Conservation (phyloP, 306 rosid genomes). For the Begonia fuchsioides region DNA sequence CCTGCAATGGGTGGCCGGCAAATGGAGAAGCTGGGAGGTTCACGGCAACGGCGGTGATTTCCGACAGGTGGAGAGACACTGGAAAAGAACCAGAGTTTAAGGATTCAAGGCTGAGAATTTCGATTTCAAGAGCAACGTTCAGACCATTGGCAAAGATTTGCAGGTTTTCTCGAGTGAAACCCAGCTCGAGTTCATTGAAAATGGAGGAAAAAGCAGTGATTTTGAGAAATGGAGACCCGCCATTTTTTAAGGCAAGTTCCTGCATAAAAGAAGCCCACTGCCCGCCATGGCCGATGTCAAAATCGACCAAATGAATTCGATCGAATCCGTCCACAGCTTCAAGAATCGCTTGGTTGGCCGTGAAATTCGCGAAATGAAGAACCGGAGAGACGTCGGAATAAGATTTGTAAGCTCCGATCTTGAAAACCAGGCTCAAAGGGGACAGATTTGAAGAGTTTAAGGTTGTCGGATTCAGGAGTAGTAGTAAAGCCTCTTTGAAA, state of each 20-base stretch:
- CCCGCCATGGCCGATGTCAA: slow-evolving; percentile 84
- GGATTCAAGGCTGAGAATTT: slow-evolving; percentile 38
- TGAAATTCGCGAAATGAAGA: slow-evolving; percentile 74
- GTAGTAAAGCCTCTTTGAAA: slow-evolving; percentile 71
- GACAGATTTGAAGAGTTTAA: slow-evolving; percentile 28
- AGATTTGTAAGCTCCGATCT: slow-evolving; percentile 75
- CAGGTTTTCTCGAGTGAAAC: slow-evolving; percentile 64
- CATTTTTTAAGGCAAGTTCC: slow-evolving; percentile 58
- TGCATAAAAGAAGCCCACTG: slow-evolving; percentile 95
- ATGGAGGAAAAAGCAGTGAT: slow-evolving; percentile 64
- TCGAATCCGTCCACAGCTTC: slow-evolving; percentile 66
- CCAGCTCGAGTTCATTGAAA: slow-evolving; percentile 50
- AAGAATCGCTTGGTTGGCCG: slow-evolving; percentile 76
- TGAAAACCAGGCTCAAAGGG: slow-evolving; percentile 46
- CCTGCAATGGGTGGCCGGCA: slow-evolving; percentile 23
- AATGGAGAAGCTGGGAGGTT: slow-evolving; percentile 54
- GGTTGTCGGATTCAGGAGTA: slow-evolving; percentile 29
- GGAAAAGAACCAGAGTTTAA: slow-evolving; percentile 59
- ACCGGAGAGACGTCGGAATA: slow-evolving; percentile 85
- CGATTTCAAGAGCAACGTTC: slow-evolving; percentile 53
- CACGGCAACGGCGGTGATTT: slow-evolving; percentile 51
- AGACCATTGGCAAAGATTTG: slow-evolving; percentile 58
- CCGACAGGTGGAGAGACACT: slow-evolving; percentile 26
- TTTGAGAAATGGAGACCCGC: slow-evolving; percentile 41
- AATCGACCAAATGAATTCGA: slow-evolving; percentile 55